Evolutionary conservation across 768 basidiomycete genomes (phyloP), one percentile per base, ranked within the genome.

Genomic region (Lactifluus volemus): DNA sequence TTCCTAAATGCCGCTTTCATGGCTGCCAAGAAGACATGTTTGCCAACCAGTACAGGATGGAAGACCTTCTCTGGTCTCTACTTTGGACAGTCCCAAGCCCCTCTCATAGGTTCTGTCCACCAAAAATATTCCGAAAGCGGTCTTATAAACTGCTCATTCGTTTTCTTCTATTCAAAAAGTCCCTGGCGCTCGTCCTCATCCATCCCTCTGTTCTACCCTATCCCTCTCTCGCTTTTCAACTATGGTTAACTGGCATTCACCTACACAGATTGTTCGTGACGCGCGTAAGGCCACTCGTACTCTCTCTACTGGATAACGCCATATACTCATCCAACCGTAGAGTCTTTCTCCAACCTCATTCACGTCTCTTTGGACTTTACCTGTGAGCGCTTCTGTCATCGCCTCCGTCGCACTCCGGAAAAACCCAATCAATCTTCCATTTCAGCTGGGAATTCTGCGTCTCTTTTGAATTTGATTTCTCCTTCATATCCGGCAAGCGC

Each of bases 311-410:
- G 21, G 32, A 34, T n/a, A 49, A 12, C 9, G 4, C 5, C 15
- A 53, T 56, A 48, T 9, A 63, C 38, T 49, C 48, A 49, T 39
- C 47, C 36, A 51, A 45, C 52, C 53, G 9, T 64, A 78, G 78
- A 68, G 52, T 67, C 72, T 39, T 79, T 79, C 60, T 65, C 69
- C 53, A 73, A 72, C 58, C 62, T 78, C 59, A 74, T 79, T 67
- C 79, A 80, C 60, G 65, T 68, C 66, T 80, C 44, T 67, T 78
- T 48, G 78, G 78, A 15, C 71, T 79, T 39, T 79, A 79, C 67
- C 69, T 75, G 78, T 79, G 55, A 67, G 78, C 55, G 17, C 49
- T 29, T n/a, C 41, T 49, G 7, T n/a, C 32, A 30, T 11, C 29
- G 11, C 9, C 29, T 42, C 38, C 42, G 11, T 51, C 44, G 11